Evolutionary conservation across 2,329 filamentous ascomycete species (phyloP).

Genomic region (Paraconiothyrium brasiliense): DNA sequence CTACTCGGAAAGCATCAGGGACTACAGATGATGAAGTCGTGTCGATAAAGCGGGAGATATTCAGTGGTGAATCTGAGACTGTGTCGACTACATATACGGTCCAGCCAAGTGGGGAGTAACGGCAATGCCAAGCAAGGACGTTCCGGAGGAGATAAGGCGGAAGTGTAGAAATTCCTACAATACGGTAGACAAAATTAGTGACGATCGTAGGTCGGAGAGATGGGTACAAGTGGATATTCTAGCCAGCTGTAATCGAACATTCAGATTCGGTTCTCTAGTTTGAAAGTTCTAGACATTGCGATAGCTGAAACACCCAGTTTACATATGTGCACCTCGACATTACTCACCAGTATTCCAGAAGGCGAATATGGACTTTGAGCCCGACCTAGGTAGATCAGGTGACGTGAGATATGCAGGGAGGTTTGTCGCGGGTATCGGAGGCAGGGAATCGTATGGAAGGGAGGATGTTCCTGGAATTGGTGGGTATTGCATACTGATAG

Average conservation of each 20-base stretch:
- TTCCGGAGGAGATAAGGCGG: conserved; percentile 64
- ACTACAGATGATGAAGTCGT: conserved; percentile 55
- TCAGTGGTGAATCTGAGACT: conserved; percentile 54
- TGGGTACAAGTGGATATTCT: too few species aligned
- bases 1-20: conserved; percentile 61
- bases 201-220: too few species aligned
- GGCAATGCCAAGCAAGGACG: conserved; percentile 63
- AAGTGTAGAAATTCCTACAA: conserved; percentile 52
- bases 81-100: conserved; percentile 62
- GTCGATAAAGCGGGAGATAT: conserved; percentile 62
- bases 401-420: conserved; percentile 22
- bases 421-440: conserved; percentile 3
- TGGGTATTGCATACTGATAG: conserved; percentile 25
- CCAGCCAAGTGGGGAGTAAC: conserved; percentile 64
- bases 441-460: conserved; percentile 11
- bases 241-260: too few species aligned
- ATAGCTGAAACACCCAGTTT: too few species aligned
- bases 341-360: conserved; percentile 63
- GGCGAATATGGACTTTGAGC: conserved; percentile 66
- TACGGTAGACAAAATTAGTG: too few species aligned
- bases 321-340: too few species aligned
- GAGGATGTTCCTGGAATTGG: conserved; percentile 23
- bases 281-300: too few species aligned
- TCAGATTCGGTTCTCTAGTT: too few species aligned
- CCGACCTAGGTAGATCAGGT: conserved; percentile 48